A percentile compares a stretch with the other conserved stretches of the same genome.
Conservation (phyloP, 495 filamentous ascomycete species). For the Lophium mytilinum region DNA sequence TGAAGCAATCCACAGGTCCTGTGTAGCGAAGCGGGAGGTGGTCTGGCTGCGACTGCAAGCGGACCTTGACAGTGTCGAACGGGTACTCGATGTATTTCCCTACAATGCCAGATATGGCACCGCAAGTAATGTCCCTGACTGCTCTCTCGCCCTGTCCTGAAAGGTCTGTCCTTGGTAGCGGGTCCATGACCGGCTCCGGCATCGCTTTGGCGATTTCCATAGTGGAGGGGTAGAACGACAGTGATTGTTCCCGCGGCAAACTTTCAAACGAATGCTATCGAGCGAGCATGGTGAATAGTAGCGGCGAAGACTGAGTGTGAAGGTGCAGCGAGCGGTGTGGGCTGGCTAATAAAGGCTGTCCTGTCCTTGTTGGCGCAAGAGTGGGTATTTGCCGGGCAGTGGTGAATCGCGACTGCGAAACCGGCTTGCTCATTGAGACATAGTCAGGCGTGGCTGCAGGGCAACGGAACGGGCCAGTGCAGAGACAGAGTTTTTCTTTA, state of each 20-base stretch:
- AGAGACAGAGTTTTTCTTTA: too few species aligned
- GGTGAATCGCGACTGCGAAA: neutral
- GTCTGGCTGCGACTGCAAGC: constrained; percentile 74
- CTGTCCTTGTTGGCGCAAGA: neutral
- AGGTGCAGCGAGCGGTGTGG: neutral
- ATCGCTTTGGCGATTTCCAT: neutral
- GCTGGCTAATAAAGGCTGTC: neutral
- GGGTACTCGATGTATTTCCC: constrained; percentile 97
- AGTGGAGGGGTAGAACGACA: too few species aligned
- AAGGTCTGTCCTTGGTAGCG: neutral
- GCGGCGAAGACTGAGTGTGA: neutral
- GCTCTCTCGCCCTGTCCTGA: constrained; percentile 24
- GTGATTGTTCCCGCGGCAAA: too few species aligned
- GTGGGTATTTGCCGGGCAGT: neutral
- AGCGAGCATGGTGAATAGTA: neutral
- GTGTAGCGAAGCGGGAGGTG: constrained; percentile 71
- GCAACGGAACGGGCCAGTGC: too few species aligned
- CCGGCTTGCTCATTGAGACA: neutral
- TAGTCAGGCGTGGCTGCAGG: neutral
- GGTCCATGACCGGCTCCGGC: neutral
- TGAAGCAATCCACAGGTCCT: constrained; percentile 89
- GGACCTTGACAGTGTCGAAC: constrained; percentile 95
- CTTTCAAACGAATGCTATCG: neutral
- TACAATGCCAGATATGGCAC: constrained; percentile 64
- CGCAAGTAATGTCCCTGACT: constrained; percentile 34